Evolutionary conservation across 2,329 filamentous ascomycete species (phyloP).

Genomic region (Didymella sp.): DNA sequence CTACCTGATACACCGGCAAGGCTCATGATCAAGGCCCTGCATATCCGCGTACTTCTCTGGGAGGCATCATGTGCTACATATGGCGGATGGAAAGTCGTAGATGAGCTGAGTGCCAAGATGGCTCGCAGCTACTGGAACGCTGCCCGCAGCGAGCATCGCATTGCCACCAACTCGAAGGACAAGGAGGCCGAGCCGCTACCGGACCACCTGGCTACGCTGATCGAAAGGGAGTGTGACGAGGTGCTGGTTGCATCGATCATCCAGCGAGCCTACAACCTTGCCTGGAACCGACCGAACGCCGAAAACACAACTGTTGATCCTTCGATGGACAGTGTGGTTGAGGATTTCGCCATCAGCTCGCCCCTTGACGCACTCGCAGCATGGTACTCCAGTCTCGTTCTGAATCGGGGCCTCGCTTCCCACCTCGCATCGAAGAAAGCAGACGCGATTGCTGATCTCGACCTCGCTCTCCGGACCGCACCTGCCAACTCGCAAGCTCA

Average conservation of each 20-base stretch:
- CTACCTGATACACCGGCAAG: constrained; percentile 81
- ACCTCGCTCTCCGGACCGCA: constrained; percentile 73
- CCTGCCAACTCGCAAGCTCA: constrained; percentile 78
- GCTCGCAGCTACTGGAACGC: constrained; percentile 82
- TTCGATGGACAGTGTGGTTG: constrained; percentile 81
- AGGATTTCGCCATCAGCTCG: constrained; percentile 83
- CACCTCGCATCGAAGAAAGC: constrained; percentile 64
- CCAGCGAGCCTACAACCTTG: constrained; percentile 86
- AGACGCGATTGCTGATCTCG: constrained; percentile 63
- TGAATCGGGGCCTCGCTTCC: constrained; percentile 72
- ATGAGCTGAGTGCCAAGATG: constrained; percentile 74
- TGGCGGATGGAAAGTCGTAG: constrained; percentile 68
- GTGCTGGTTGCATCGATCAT: constrained; percentile 80
- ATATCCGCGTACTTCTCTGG: constrained; percentile 89
- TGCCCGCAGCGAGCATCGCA: constrained; percentile 69
- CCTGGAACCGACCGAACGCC: constrained; percentile 81
- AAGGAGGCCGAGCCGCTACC: constrained; percentile 72
- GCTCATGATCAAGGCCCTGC: constrained; percentile 90
- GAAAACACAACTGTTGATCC: constrained; percentile 70
- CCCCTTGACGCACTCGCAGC: constrained; percentile 89
- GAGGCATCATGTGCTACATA: constrained; percentile 72
- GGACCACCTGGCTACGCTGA: constrained; percentile 74
- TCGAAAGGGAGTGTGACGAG: constrained; percentile 81
- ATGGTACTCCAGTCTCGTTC: constrained; percentile 81
- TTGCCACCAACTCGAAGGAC: constrained; percentile 51